Base-by-base conservation (phyloP, 306 rosid species). In the Corylus americana region DNA sequence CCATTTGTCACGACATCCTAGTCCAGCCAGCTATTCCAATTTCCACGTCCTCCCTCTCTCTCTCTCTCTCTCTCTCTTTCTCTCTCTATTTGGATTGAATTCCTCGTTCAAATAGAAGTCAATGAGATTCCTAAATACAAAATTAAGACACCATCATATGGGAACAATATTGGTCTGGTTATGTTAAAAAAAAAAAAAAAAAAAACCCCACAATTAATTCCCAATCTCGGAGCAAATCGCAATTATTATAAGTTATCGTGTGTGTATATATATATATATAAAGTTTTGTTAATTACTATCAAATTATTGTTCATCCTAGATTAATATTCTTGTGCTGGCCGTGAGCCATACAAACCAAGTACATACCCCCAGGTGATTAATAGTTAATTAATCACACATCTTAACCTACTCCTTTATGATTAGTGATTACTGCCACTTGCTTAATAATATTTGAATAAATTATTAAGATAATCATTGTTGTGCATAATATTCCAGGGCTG, bases 111-210 rank as follows among this genome's bases (percentile, higher is more conserved):
- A 78, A 51, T 13, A 53, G 11, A 83, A 29, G 62, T 71, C 61
- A 50, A 74, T 35, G 29, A 69, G 80, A 83, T 83, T 83, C 86
- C 70, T 58, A 13, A 11, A 25, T 82, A n/a, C 11, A 74, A 82
- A 35, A 55, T 54, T 42, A 39, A 42, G 25, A 64, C 47, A 69
- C 55, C 55, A 11, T 71, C 55, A 42, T 25, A 59, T 4, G 31
- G 72, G 44, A 76, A 45, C 71, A 20, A 8, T 50, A 27, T 53
- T 77, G 85, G 85, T 77, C 81, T 48, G 61, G 16, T 76, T 71
- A 37, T 37, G 48, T 31, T 5, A 54, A 27, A 16, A 2, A 31
- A 31, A 31, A 31, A 42, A 54, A 27, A 10, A 22, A 22, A 22
- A 22, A 22, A 22, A 50, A 5, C 63, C 62, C 45, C 14, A 14